Conservation (phyloP, 2,329 filamentous ascomycete species). For the Ophiocordyceps sinensis region DNA sequence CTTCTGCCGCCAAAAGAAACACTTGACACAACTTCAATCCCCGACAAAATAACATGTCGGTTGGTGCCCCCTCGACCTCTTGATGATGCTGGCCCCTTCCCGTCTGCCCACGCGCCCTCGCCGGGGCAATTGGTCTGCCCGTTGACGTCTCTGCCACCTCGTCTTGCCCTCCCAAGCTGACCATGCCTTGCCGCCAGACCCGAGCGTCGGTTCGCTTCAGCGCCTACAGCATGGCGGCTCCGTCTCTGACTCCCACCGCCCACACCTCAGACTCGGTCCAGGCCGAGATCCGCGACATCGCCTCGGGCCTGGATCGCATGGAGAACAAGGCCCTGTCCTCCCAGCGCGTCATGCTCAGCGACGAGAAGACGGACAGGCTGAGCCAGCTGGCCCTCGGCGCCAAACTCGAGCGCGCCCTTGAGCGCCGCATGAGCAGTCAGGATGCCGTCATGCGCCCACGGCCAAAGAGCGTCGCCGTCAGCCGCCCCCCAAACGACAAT, state of each 20-base stretch:
- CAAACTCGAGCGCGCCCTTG: conserved; percentile 79
- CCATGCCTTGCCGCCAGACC: conserved; percentile 21
- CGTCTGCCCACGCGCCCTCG: neutral
- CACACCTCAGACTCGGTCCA: conserved; percentile 38
- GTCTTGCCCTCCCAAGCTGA: conserved; percentile 1
- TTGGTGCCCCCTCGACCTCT: conserved; percentile 1
- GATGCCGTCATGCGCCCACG: conserved; percentile 68
- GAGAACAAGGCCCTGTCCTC: conserved; percentile 74
- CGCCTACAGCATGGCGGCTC: conserved; percentile 44
- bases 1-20: neutral
- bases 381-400: conserved; percentile 79
- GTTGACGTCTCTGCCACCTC: neutral
- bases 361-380: conserved; percentile 69
- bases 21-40: neutral
- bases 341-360: conserved; percentile 58
- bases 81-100: neutral
- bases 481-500: conserved; percentile 16
- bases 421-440: conserved; percentile 73
- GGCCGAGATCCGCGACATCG: conserved; percentile 53
- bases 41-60: neutral
- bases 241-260: conserved; percentile 44
- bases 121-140: conserved; percentile 1
- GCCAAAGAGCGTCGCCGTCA: conserved; percentile 16
- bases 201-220: conserved; percentile 43
- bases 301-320: conserved; percentile 69